Percentiles rank a stretch among this genome's conserved stretches.
Evolutionary conservation across 768 basidiomycete genomes (phyloP).

Genomic region (Lactarius trivialis): DNA sequence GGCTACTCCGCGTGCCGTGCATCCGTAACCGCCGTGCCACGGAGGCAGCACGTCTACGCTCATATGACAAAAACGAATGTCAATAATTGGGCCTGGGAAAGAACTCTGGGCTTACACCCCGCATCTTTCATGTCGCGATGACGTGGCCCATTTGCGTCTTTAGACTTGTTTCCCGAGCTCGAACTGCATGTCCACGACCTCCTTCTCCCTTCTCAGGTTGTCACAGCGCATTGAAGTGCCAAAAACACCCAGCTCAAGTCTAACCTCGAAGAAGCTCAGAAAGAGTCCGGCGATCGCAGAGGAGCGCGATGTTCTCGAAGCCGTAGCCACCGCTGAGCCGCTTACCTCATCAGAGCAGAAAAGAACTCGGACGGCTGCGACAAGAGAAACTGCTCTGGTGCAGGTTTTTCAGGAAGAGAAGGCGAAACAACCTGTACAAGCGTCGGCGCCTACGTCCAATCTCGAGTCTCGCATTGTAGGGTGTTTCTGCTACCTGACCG

Average conservation of each 20-base stretch:
- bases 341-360: conserved; percentile 5
- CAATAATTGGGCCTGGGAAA: too few species aligned
- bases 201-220: too few species aligned
- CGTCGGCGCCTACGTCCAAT: conserved; percentile 18
- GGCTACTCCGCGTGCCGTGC: too few species aligned
- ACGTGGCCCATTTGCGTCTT: too few species aligned
- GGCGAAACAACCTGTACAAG: conserved; percentile 22
- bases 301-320: conserved; percentile 33
- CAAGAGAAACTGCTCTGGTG: conserved; percentile 36
- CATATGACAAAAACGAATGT: too few species aligned
- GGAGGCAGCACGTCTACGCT: too few species aligned
- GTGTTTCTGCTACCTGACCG: background rate
- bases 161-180: too few species aligned
- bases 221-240: too few species aligned
- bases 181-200: too few species aligned
- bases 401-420: conserved; percentile 36
- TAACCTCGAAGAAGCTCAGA: conserved; percentile 23
- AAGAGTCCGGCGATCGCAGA: conserved; percentile 25
- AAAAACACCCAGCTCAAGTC: conserved; percentile 19
- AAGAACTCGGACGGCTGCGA: conserved; percentile 30
- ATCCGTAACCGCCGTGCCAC: too few species aligned
- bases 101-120: too few species aligned
- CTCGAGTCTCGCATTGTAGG: conserved; percentile 32
- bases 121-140: too few species aligned
- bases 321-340: conserved; percentile 24